A percentile compares a stretch with the other conserved stretches of the same genome.
Conservation (phyloP, 2,329 filamentous ascomycete species). For the Phyllosticta citribraziliensis region DNA sequence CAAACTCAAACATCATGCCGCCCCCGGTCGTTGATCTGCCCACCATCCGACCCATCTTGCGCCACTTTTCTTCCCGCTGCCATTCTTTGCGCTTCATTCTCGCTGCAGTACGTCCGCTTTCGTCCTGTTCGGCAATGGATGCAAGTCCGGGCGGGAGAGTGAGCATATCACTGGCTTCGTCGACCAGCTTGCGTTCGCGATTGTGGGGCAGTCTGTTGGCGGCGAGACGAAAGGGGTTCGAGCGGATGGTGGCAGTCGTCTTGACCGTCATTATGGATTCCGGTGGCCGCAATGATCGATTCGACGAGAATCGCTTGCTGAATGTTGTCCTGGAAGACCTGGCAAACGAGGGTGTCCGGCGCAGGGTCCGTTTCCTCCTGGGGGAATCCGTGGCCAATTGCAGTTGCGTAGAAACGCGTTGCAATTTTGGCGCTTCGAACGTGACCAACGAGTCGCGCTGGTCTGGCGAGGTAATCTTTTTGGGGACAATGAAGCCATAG, state of each 20-base stretch:
- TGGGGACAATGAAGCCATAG: constrained; percentile 53
- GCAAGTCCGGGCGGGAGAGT: constrained; percentile 43
- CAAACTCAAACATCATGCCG: constrained; percentile 67
- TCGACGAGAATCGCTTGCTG: constrained; percentile 31
- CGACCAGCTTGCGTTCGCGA: constrained; percentile 43
- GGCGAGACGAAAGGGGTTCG: constrained; percentile 40
- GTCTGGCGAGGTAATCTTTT: constrained; percentile 27
- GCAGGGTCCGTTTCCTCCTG: constrained; percentile 42
- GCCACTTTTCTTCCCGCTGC: constrained; percentile 56
- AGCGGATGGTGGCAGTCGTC: constrained; percentile 29
- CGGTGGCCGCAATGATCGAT: constrained; percentile 34
- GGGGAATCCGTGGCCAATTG: constrained; percentile 47
- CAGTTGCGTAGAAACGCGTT: constrained; percentile 51
- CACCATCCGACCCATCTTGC: constrained; percentile 48
- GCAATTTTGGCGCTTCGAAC: constrained; percentile 34
- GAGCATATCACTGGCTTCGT: constrained; percentile 56
- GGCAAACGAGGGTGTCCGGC: constrained; percentile 39
- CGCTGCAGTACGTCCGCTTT: constrained; percentile 38
- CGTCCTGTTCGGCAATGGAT: constrained; percentile 33
- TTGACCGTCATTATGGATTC: constrained; percentile 26
- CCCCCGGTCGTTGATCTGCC: constrained; percentile 35
- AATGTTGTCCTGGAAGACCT: constrained; percentile 28
- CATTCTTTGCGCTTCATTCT: constrained; percentile 49
- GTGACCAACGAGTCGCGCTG: constrained; percentile 22
- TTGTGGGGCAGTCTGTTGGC: constrained; percentile 45